Percentiles rank a stretch among this genome's conserved stretches.
phyloP scores from a whole-genome alignment of 768 basidiomycete genomes.

The Lactifluus volemus region DNA sequence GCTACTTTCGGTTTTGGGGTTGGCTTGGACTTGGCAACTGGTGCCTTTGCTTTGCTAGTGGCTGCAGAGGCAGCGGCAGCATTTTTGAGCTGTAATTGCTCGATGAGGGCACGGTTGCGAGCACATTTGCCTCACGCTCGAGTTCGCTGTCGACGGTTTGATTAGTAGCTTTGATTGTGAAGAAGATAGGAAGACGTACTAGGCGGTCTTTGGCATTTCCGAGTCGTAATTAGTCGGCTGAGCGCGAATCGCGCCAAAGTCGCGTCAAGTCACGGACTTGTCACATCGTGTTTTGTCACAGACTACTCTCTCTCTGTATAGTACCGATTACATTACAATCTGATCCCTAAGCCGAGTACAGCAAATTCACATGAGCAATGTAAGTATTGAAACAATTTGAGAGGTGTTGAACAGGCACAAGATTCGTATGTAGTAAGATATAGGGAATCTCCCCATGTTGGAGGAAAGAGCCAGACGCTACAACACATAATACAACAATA shows the following conservation, averaged over 20 bases:
- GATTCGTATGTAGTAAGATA: constrained; percentile 9
- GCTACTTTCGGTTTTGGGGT: constrained; percentile 27
- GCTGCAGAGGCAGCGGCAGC: constrained; percentile 42
- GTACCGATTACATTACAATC: background rate
- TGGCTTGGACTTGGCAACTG: constrained; percentile 11
- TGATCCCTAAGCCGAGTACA: constrained; percentile 7
- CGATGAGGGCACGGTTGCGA: constrained; percentile 65
- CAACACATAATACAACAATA: constrained; percentile 18
- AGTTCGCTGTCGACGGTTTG: constrained; percentile 38
- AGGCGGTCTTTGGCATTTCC: constrained; percentile 18
- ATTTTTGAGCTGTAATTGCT: constrained; percentile 58
- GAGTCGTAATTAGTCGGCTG: background rate
- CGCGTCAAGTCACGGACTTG: constrained; percentile 8
- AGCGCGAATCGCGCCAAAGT: background rate
- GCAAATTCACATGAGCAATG: constrained; percentile 8
- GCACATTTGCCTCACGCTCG: constrained; percentile 79
- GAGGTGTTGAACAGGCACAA: background rate
- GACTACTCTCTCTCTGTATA: too few species aligned
- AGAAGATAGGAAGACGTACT: constrained; percentile 8
- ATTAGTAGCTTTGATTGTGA: too few species aligned
- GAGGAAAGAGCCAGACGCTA: background rate
- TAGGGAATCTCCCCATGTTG: background rate
- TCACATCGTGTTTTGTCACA: background rate
- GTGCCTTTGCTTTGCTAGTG: constrained; percentile 28
- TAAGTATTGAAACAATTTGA: constrained; percentile 10